Evolutionary conservation across 169 alveolate species (phyloP).

Genomic region (Plasmodium vinckei): DNA sequence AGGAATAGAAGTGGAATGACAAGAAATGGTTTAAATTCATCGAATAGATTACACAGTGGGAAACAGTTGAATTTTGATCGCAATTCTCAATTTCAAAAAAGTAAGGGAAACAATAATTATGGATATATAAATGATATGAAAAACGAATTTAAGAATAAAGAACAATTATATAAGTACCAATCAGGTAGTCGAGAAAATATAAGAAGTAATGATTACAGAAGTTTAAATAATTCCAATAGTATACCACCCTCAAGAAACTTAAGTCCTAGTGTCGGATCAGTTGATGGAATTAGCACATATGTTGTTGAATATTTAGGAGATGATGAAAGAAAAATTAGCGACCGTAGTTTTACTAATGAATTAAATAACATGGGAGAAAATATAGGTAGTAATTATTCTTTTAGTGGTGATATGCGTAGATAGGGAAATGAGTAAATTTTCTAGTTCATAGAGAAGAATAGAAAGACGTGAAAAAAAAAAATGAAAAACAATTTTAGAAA

Average conservation of each 20-base stretch:
- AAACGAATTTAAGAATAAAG: not conserved
- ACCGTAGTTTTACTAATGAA: slow-evolving; percentile 30
- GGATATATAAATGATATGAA: not conserved
- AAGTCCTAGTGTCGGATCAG: slow-evolving; percentile 70
- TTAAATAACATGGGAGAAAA: slow-evolving; percentile 22
- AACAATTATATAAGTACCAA: not conserved
- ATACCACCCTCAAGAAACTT: slow-evolving; percentile 7
- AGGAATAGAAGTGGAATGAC: not conserved
- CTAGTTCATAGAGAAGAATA: no score
- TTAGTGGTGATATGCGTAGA: slow-evolving; percentile 19
- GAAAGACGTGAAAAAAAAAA: not conserved
- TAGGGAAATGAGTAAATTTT: not conserved
- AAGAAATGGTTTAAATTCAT: not conserved
- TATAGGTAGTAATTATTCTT: slow-evolving; percentile 68
- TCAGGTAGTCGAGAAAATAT: slow-evolving; percentile 18
- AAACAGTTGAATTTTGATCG: not conserved
- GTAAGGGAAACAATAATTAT: not conserved
- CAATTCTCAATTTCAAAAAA: not conserved
- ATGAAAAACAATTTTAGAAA: not conserved
- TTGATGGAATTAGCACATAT: slow-evolving; percentile 71
- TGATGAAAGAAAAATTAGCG: slow-evolving; percentile 9
- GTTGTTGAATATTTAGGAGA: slow-evolving; percentile 69
- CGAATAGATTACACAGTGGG: not conserved
- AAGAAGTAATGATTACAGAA: not conserved
- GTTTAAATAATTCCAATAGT: not conserved